Evolutionary conservation across 306 rosid genomes (phyloP).

Genomic region (Bauhinia variegata): DNA sequence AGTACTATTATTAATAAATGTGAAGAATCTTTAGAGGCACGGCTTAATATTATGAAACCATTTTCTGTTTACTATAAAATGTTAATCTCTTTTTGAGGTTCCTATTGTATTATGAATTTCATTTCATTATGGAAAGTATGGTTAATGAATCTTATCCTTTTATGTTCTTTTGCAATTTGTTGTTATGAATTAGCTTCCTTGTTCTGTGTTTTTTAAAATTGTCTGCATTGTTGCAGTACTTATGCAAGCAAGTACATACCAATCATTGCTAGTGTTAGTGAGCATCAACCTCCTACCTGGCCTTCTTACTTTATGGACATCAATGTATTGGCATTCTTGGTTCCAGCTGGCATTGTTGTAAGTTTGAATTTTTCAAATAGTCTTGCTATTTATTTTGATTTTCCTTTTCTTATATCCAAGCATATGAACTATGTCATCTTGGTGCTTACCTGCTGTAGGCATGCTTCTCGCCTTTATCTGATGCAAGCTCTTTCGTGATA

Average conservation of each 20-base stretch:
- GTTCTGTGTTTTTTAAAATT: conserved; percentile 18
- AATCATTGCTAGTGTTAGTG: conserved; percentile 99
- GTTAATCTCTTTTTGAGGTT: conserved; percentile 24
- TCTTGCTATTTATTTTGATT: not conserved
- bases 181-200: conserved; percentile 13
- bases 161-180: conserved; percentile 19
- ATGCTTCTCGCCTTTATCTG: conserved; percentile 90
- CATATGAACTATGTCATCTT: conserved; percentile 26
- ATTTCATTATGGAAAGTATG: conserved; percentile 13
- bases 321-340: conserved; percentile 95
- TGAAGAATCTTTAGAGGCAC: not conserved
- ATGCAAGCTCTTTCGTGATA: conserved; percentile 91
- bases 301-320: conserved; percentile 99
- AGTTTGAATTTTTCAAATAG: conserved; percentile 23
- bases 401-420: conserved; percentile 14
- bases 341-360: conserved; percentile 98
- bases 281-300: conserved; percentile 99
- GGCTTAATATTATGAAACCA: conserved; percentile 5
- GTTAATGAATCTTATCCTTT: conserved; percentile 8
- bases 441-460: conserved; percentile 64
- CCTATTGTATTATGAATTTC: conserved; percentile 31
- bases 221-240: conserved; percentile 63
- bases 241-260: conserved; percentile 99
- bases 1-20: conserved; percentile 10
- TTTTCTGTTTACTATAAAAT: not conserved